Evolutionary conservation across 1,139 yeast species (phyloP).

Genomic region (Arxiozyma heterogenica): DNA sequence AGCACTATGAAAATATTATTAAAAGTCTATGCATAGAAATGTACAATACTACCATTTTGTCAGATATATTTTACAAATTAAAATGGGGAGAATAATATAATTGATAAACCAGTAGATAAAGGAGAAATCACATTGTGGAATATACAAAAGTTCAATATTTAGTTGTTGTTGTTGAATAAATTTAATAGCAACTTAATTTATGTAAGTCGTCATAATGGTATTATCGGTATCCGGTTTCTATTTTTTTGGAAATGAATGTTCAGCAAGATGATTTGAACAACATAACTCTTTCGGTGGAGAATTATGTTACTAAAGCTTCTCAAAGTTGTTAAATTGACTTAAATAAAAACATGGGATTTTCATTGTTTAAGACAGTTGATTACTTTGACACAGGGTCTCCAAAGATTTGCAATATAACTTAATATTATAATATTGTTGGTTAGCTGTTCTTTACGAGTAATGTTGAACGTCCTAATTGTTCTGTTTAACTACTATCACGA

Average conservation of each 20-base stretch:
- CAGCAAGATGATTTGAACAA: background rate
- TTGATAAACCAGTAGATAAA: no score
- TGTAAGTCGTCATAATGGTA: no score
- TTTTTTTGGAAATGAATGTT: background rate
- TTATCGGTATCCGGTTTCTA: background rate
- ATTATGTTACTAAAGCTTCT: background rate
- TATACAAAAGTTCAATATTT: no score
- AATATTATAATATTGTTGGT: slow-evolving; percentile 5
- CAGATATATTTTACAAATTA: no score
- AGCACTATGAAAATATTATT: no score
- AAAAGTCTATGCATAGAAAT: no score
- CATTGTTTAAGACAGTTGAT: background rate
- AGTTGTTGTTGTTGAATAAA: no score
- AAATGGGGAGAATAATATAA: no score
- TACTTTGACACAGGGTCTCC: background rate
- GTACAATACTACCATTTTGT: no score
- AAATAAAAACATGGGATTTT: no score
- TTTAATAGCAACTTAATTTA: no score
- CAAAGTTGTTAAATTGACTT: background rate
- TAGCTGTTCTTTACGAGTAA: slow-evolving; percentile 4
- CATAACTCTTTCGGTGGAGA: background rate
- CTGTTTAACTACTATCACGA: slow-evolving; percentile 8
- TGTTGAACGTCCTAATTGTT: slow-evolving; percentile 9
- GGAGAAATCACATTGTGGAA: no score
- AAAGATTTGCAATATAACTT: background rate